phyloP scores from a whole-genome alignment of 140 eudicot genomes.

The Erigeron philadelphicus region DNA sequence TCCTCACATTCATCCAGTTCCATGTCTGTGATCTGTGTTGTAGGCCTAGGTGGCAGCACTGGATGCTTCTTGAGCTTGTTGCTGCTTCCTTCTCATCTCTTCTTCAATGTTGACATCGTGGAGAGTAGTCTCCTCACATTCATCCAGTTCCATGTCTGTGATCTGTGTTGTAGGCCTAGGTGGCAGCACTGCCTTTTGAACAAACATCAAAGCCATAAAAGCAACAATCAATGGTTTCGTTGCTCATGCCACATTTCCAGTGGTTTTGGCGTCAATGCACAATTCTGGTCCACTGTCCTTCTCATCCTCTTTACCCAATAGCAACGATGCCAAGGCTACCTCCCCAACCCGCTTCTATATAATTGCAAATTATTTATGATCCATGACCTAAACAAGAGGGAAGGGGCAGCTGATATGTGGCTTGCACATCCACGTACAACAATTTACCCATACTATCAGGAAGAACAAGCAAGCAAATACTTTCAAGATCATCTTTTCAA shows the following conservation, averaged over 20 bases:
- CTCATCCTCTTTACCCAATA: conserved; percentile 37
- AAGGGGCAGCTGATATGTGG: too few relatives aligned
- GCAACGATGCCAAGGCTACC: conserved; percentile 44
- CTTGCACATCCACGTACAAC: too few relatives aligned
- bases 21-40: conserved; percentile 50
- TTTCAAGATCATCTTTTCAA: neutral
- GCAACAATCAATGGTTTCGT: neutral
- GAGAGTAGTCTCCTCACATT: conserved; percentile 71
- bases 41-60: conserved; percentile 50
- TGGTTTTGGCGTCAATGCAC: conserved; percentile 78
- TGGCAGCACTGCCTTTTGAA: conserved; percentile 45
- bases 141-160: conserved; percentile 73
- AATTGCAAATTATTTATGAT: neutral
- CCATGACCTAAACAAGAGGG: too few relatives aligned
- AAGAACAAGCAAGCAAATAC: too few relatives aligned
- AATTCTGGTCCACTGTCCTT: conserved; percentile 65
- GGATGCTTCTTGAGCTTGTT: conserved; percentile 48
- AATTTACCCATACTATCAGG: too few relatives aligned
- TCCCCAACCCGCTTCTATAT: conserved; percentile 62
- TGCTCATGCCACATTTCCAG: conserved; percentile 38
- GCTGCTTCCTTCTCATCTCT: conserved; percentile 66
- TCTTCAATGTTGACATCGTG: conserved; percentile 79
- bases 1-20: conserved; percentile 78
- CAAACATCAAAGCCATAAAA: neutral
- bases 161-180: conserved; percentile 38